Evolutionary conservation across 1,284 basidiomycete species (phyloP), one percentile per base, ranked within the genome.

Genomic region (Tetrapyrgos nigripes): DNA sequence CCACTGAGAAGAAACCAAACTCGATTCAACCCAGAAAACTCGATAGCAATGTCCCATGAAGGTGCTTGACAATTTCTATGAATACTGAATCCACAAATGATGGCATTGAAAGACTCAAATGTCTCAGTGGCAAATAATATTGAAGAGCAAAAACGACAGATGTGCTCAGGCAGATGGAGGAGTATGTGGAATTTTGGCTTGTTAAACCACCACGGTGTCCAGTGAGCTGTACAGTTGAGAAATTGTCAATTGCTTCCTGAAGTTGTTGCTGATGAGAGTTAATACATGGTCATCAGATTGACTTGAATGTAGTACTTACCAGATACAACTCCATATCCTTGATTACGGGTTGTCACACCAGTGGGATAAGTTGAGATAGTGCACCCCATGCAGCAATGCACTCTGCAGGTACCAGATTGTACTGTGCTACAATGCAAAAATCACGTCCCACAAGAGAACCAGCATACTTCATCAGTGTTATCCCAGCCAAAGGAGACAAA

Each of bases 111-210:
- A 1, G 58, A 66, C 29, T 66, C 63, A 50, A 63, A 66, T 1
- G 51, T 37, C 31, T 66, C 62, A 3, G 63, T 66, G 1, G 62
- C 60, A 56, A 58, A 62, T 1, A 64, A 40, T 0, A 57, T 31
- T 13, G 60, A 51, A 3, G 64, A 62, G 2, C 62, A 62, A 51
- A 65, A 64, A 9, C 49, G 57, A 5, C 43, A 31, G 14, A 64
- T 52, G 29, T 65, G 55, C 3, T 45, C 10, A 2, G 53, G 40
- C 11, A 66, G 47, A 40, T 67, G 66, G 4, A 66, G 23, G 1
- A 67, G 44, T 23, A 67, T 57, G 27, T 66, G 63, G 35, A 66
- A 66, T 37, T 66, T 66, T 1, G 63, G 66, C 35, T 67, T 67
- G 43, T 67, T 66, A 23, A 63, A 59, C 66, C 65, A 67, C 11